phyloP scores from a whole-genome alignment of 108 stramenopile species.

The Skeletonema costatum region DNA sequence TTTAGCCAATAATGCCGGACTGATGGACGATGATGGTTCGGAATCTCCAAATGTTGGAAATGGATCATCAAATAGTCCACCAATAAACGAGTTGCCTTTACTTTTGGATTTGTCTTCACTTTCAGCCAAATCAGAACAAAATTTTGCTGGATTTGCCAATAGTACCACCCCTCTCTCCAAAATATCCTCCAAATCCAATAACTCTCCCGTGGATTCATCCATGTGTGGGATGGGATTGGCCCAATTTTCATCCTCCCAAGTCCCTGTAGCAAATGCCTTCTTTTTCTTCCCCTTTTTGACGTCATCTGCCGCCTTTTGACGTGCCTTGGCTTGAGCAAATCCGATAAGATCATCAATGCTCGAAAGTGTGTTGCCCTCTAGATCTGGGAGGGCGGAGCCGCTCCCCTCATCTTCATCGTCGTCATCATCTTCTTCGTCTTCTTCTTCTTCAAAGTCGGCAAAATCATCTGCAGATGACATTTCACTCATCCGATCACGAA shows the following conservation, averaged over 20 bases:
- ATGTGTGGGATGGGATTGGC: conserved; percentile 48
- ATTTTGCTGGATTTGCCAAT: conserved; percentile 78
- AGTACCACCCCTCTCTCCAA: conserved; percentile 65
- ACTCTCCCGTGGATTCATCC: conserved; percentile 31
- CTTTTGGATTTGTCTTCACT: conserved; percentile 9
- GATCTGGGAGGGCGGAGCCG: conserved; percentile 33
- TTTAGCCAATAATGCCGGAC: conserved; percentile 64
- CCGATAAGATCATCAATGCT: conserved; percentile 65
- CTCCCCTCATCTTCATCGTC: conserved; percentile 33
- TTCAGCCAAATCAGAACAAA: conserved; percentile 56
- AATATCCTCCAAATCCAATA: conserved; percentile 29
- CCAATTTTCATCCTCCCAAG: conserved; percentile 58
- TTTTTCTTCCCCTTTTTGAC: conserved; percentile 43
- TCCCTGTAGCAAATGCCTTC: conserved; percentile 20
- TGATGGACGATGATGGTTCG: conserved; percentile 2
- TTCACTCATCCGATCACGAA: conserved; percentile 35
- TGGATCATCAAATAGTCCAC: conserved; percentile 36
- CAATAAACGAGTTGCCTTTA: conserved; percentile 12
- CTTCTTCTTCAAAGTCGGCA: conserved; percentile 51
- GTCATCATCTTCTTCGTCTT: conserved; percentile 27
- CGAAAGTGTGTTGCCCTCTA: conserved; percentile 40
- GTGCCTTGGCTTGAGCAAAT: conserved; percentile 59
- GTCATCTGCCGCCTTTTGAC: conserved; percentile 19
- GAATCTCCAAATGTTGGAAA: conserved; percentile 23
- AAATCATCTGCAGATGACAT: conserved; percentile 36